These are phyloP conservation scores for Xylaria sp. DNA, from an alignment of 2,329 filamentous ascomycete genomes.

Conservation along the genomic window DNA sequence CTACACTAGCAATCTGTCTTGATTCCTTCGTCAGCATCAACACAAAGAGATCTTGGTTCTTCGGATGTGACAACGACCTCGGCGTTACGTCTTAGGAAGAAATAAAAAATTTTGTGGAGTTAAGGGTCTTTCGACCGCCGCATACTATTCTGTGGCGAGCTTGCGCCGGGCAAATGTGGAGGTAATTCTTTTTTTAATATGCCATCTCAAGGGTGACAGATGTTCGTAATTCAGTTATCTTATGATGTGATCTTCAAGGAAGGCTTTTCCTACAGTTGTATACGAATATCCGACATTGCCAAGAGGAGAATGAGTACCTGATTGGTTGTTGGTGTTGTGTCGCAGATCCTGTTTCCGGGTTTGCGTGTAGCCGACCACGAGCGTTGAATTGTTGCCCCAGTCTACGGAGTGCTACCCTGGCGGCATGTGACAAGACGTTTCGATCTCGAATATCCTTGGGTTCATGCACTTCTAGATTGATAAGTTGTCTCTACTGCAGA, in stretches of 20 bases:
- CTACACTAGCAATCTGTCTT: neutral
- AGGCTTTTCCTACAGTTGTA: neutral
- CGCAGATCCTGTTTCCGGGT: slow-evolving; percentile 29
- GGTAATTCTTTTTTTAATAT: neutral
- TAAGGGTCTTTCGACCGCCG: neutral
- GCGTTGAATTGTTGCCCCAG: neutral
- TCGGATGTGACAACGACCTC: neutral
- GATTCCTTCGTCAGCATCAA: neutral
- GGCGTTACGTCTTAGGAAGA: neutral
- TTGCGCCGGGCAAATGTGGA: neutral
- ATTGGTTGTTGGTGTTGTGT: slow-evolving; percentile 18
- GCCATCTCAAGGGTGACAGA: neutral
- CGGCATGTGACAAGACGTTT: neutral
- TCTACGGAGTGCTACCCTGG: neutral
- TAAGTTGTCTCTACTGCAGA: neutral
- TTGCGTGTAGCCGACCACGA: neutral
- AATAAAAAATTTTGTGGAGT: neutral
- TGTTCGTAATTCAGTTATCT: neutral
- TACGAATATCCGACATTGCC: slow-evolving; percentile 13
- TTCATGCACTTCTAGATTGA: slow-evolving; percentile 4
- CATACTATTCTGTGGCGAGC: neutral
- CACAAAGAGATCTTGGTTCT: slow-evolving; percentile 17
- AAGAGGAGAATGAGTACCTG: slow-evolving; percentile 15
- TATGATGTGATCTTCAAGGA: neutral
- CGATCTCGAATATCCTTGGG: neutral